Evolutionary conservation across 352 stramenopile genomes (phyloP).

Genomic region (Pythium folliculosum): DNA sequence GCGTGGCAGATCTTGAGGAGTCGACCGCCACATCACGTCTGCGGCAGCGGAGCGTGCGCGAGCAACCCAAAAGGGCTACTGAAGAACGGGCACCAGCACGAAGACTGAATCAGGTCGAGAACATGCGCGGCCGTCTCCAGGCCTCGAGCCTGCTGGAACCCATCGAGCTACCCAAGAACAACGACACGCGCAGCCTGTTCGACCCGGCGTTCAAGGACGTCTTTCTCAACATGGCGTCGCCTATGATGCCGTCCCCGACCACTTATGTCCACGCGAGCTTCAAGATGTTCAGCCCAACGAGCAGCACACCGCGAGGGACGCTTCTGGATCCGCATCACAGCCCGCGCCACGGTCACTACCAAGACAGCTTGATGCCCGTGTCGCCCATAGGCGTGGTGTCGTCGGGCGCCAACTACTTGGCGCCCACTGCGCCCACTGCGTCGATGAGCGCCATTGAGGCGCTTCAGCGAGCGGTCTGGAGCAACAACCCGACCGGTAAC

Average conservation of each 20-base stretch:
- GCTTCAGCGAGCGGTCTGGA: constrained; percentile 31
- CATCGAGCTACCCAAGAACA: constrained; percentile 20
- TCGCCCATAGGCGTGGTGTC: constrained; percentile 6
- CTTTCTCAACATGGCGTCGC: constrained; percentile 32
- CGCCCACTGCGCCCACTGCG: not conserved
- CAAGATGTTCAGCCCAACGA: constrained; percentile 18
- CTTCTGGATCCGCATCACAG: constrained; percentile 23
- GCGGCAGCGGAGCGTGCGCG: no score
- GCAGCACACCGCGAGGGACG: not conserved
- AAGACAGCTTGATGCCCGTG: constrained; percentile 23
- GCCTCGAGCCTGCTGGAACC: constrained; percentile 18
- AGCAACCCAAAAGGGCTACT: no score
- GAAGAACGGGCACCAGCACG: no score
- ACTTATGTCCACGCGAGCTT: not conserved
- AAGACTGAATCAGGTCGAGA: constrained; percentile 11
- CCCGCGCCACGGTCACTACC: constrained; percentile 18
- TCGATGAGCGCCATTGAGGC: constrained; percentile 32
- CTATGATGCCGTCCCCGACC: constrained; percentile 17
- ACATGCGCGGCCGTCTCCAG: constrained; percentile 17
- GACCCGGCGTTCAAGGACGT: constrained; percentile 31
- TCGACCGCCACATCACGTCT: no score
- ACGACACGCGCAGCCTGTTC: not conserved
- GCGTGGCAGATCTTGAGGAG: no score
- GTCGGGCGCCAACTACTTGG: not conserved
- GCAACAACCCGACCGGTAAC: constrained; percentile 21